Evolutionary conservation across 1,284 basidiomycete species (phyloP).

Genomic region (Rhodotorula sp.): DNA sequence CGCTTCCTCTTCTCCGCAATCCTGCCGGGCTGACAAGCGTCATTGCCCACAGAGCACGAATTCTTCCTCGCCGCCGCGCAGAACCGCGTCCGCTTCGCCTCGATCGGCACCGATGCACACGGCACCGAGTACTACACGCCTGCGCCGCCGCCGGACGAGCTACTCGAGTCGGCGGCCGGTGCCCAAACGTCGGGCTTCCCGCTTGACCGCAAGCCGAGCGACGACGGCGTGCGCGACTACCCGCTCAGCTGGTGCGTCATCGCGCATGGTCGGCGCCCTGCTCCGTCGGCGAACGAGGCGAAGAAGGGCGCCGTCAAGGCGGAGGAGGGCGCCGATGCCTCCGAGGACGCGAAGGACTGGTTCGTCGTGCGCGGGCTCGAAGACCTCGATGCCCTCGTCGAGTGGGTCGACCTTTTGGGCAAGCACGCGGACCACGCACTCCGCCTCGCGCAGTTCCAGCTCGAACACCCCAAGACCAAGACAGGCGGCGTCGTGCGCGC

Average conservation of each 20-base stretch:
- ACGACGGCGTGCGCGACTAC: slow-evolving; percentile 17
- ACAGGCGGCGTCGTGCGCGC: neutral
- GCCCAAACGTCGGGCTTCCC: slow-evolving; percentile 13
- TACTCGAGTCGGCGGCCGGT: slow-evolving; percentile 2
- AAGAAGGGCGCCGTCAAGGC: neutral
- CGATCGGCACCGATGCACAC: slow-evolving; percentile 10
- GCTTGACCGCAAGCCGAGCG: slow-evolving; percentile 1
- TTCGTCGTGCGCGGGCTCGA: slow-evolving; percentile 12
- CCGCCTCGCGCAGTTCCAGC: slow-evolving; percentile 6
- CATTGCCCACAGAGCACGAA: slow-evolving; percentile 11
- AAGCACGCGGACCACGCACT: neutral
- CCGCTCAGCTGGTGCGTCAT: slow-evolving; percentile 17
- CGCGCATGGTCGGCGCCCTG: slow-evolving; percentile 8
- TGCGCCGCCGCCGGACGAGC: slow-evolving; percentile 7
- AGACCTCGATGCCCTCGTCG: slow-evolving; percentile 11
- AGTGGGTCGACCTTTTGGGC: slow-evolving; percentile 6
- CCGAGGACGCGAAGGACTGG: neutral
- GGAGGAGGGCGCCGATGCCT: neutral
- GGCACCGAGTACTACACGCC: slow-evolving; percentile 18
- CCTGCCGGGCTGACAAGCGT: neutral
- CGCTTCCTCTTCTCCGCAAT: neutral
- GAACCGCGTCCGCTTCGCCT: slow-evolving; percentile 8
- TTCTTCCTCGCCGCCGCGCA: neutral
- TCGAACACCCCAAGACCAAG: slow-evolving; percentile 16
- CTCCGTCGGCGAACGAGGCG: neutral